Evolutionary conservation across 176 grass and related monocot species (phyloP), one percentile per base, ranked within the genome.

Genomic region (Saccharum spontaneum): DNA sequence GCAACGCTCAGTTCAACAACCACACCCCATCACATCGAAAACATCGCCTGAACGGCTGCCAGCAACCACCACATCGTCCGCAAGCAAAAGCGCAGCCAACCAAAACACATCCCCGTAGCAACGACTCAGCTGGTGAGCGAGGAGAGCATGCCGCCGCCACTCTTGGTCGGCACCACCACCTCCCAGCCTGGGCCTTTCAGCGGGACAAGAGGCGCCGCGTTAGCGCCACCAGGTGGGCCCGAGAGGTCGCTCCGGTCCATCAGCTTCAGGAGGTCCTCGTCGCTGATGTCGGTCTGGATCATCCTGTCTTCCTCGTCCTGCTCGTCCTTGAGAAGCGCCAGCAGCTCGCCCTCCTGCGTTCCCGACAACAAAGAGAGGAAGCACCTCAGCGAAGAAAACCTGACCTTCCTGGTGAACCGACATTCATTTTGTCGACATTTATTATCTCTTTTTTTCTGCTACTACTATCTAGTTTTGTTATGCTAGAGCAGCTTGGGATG

Each of bases 171-270:
- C 38, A 99, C 28, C 44, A 99, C 93, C 1, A 99, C 93, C 82
- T 99, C 97, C 97, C 93, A 99, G 55, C 93, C 97, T 46, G 97
- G 97, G 13, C 97, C 97, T 81, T 87, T 92, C 26, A 96, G 79
- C 37, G 90, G 88, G 4, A 92, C 14, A 38, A 88, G 38, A 10
- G 87, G 39, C 2, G 17, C 3, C 0, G 77, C 71, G 17, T 79
- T 67, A 0, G 24, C 38, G 1, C 18, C 78, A 0, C 48, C 67
- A 78, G 71, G 71, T 13, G 61, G 34, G 5, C 80, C 70, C 0
- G 26, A 41, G 3, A 99, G 90, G 67, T 99, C 93, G 3, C 82
- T 96, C 26, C 97, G 88, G 77, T 99, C 81, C 71, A 89, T 79
- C 77, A 99, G 8, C 88, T 84, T 90, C 39, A 66, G 48, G 5